Evolutionary conservation across 257 asterid genomes (phyloP).

Genomic region (Plantago elongata): DNA sequence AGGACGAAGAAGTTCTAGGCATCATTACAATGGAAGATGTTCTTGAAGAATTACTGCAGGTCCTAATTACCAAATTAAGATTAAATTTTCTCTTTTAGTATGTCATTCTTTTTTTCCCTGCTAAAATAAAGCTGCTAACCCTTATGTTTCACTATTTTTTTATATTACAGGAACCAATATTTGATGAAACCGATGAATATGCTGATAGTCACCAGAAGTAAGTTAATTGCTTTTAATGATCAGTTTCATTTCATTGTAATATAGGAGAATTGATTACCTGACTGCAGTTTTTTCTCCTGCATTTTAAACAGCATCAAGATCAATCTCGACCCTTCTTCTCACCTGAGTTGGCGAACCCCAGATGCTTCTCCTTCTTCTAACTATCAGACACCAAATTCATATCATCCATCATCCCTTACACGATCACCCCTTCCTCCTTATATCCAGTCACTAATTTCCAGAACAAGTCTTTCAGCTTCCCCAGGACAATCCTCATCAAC

Average conservation of each 20-base stretch:
- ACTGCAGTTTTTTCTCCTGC: neutral
- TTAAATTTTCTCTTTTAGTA: neutral
- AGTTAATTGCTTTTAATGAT: constrained; percentile 6
- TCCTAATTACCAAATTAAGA: constrained; percentile 17
- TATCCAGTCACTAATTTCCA: constrained; percentile 29
- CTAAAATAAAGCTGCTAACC: neutral
- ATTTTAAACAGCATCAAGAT: constrained; percentile 38
- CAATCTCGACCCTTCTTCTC: constrained; percentile 27
- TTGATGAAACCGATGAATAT: constrained; percentile 55
- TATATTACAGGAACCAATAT: constrained; percentile 39
- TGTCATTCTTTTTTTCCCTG: neutral
- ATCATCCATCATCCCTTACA: constrained; percentile 29
- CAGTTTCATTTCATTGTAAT: constrained; percentile 1
- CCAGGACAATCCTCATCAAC: constrained; percentile 26
- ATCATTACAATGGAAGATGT: constrained; percentile 63
- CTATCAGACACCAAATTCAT: constrained; percentile 37
- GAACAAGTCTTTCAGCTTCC: constrained; percentile 31
- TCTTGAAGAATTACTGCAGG: constrained; percentile 54
- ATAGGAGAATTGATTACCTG: constrained; percentile 3
- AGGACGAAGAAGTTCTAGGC: constrained; percentile 48
- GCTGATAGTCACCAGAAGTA: constrained; percentile 53
- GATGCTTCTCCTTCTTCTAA: constrained; percentile 31
- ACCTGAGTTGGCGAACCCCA: constrained; percentile 23
- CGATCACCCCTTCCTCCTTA: constrained; percentile 45
- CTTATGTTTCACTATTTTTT: constrained; percentile 18